These are phyloP conservation scores for Penicillium alfredii DNA, from an alignment of 495 filamentous ascomycete genomes.

Conservation along the genomic window DNA sequence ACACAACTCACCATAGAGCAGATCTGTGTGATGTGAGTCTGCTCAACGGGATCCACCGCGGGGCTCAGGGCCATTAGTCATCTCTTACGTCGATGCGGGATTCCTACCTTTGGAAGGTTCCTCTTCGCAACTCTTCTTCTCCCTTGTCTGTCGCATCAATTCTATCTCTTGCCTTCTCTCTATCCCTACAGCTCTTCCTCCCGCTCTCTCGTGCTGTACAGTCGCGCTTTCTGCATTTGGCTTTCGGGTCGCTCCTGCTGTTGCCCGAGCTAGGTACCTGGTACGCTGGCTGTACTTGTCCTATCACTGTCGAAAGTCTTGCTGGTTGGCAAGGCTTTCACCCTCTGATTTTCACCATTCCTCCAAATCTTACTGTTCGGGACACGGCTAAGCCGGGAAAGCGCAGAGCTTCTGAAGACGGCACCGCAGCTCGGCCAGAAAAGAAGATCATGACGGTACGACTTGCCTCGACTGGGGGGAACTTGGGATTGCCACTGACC, in stretches of 20 bases:
- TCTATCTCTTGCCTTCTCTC: constrained; percentile 6
- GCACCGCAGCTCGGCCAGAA: constrained; percentile 57
- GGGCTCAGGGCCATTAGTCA: neutral
- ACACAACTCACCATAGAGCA: too few relatives aligned
- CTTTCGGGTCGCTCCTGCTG: constrained; percentile 15
- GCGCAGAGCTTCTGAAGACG: constrained; percentile 76
- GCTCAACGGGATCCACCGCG: constrained; percentile 2
- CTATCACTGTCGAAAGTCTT: constrained; percentile 43
- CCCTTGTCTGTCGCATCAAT: constrained; percentile 13
- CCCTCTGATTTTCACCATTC: constrained; percentile 45
- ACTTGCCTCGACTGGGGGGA: constrained; percentile 7
- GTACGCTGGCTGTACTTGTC: constrained; percentile 31
- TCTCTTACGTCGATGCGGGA: constrained; percentile 37
- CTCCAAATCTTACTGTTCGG: constrained; percentile 49
- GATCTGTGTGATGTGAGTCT: too few relatives aligned
- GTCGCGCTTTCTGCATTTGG: constrained; percentile 6
- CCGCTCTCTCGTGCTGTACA: constrained; percentile 11
- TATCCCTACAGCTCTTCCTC: constrained; percentile 9
- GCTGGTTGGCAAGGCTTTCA: constrained; percentile 48
- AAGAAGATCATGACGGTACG: constrained; percentile 85
- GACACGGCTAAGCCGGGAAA: constrained; percentile 66
- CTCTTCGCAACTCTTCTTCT: constrained; percentile 15
- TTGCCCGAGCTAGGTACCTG: constrained; percentile 26
- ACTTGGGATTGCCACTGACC: constrained; percentile 14
- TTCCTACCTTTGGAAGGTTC: too few relatives aligned